Base-by-base conservation (phyloP, 2,329 filamentous ascomycete species). In the Dactylonectria macrodidyma region DNA sequence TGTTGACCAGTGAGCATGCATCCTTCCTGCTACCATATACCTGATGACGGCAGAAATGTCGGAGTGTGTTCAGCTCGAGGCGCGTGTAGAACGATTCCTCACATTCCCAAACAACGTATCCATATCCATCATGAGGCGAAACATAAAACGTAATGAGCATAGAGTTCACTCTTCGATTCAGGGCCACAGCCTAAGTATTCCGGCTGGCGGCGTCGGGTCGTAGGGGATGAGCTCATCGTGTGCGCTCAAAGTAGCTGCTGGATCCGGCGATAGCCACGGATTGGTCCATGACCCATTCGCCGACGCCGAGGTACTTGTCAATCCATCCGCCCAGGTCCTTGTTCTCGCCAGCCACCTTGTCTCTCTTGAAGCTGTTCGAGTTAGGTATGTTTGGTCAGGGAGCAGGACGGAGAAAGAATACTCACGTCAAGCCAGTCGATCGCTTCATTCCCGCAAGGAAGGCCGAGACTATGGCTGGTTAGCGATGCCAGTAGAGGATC, bases 201-300 rank as follows among this genome's bases (percentile, higher is more conserved):
- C 16, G n/a, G 19, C 19, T 57, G 34, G 9, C 55, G 22, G 54
- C 44, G 47, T 51, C 34, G 22, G 44, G 54, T 56, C 44, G 30
- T 30, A 16, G 24, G 26, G 9, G 11, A 36, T 14, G 19, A 50
- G 60, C 52, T 76, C 85, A 97, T 85, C 95, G 90, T 81, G 90
- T 95, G 78, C 96, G 90, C 85, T 98, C 95, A 81, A 99, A 99
- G 84, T 91, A 99, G 67, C 92, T 89, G 79, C 93, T 97, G 56
- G 93, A 92, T 48, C 94, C 93, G 80, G 97, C 93, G 65, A 98
- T 89, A 47, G 95, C 95, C 36, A 98, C 94, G 34, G 95, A 97
- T 85, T 97, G 93, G 82, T 99, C 96, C 95, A 99, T 97, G 72
- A 98, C 93, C 90, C 95, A 97, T 85, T 99, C 96, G 76, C 96